These are phyloP conservation scores for Aspergillus bertholletiae DNA, from an alignment of 495 filamentous ascomycete species.

Conservation along the genomic window DNA sequence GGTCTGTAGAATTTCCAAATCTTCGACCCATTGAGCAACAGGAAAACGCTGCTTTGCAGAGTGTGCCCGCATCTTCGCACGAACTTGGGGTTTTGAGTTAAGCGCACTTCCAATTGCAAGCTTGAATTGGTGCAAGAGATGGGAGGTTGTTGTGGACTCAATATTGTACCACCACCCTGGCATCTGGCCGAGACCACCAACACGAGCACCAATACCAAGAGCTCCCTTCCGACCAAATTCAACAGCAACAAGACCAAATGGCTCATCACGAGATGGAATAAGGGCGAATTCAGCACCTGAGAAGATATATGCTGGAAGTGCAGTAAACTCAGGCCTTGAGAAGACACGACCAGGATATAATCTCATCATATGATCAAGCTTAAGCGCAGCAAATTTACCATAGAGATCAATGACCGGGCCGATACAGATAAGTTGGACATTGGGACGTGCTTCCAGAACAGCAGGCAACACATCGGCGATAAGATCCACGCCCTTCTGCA, in stretches of 20 bases:
- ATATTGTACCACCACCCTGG: slow-evolving; percentile 72
- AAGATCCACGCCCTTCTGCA: slow-evolving; percentile 75
- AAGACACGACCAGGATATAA: slow-evolving; percentile 73
- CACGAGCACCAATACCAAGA: slow-evolving; percentile 65
- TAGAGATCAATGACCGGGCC: slow-evolving; percentile 77
- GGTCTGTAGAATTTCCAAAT: slow-evolving; percentile 58
- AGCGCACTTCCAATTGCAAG: slow-evolving; percentile 64
- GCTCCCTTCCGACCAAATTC: slow-evolving; percentile 79
- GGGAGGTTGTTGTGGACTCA: slow-evolving; percentile 66
- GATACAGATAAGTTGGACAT: slow-evolving; percentile 66
- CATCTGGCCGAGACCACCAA: slow-evolving; percentile 72
- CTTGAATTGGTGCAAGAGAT: slow-evolving; percentile 70
- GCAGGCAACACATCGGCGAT: slow-evolving; percentile 75
- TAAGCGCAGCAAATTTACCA: slow-evolving; percentile 72
- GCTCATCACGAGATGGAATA: slow-evolving; percentile 76
- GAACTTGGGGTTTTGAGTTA: slow-evolving; percentile 52
- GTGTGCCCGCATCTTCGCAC: slow-evolving; percentile 69
- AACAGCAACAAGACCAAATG: slow-evolving; percentile 77
- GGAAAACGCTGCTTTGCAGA: slow-evolving; percentile 78
- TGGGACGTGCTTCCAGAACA: slow-evolving; percentile 63
- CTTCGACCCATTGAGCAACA: slow-evolving; percentile 64
- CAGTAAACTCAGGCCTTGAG: slow-evolving; percentile 74
- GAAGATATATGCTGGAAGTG: slow-evolving; percentile 71
- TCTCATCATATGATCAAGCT: slow-evolving; percentile 69
- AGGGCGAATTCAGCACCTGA: slow-evolving; percentile 76